Conservation (phyloP, 2,329 filamentous ascomycete species). For the Fusarium miscanthi region DNA sequence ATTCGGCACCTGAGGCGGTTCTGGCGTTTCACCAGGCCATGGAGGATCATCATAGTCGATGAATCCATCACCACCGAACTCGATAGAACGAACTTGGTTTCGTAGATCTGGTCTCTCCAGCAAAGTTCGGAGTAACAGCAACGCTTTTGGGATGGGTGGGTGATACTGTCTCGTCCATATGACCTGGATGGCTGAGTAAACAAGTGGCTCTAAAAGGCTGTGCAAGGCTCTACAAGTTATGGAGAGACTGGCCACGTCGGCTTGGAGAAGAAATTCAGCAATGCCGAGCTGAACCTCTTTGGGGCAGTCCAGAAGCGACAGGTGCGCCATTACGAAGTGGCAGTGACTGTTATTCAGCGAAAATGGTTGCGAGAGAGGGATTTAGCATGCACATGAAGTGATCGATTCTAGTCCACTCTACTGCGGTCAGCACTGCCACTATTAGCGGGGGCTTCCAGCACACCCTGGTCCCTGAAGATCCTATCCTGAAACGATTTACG, state of each 20-base stretch:
- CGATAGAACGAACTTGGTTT: neutral
- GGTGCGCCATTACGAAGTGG: neutral
- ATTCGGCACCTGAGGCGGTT: neutral
- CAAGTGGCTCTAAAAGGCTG: neutral
- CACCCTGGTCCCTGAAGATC: neutral
- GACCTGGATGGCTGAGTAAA: neutral
- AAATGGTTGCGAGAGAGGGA: neutral
- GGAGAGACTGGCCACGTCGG: neutral
- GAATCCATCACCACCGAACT: neutral
- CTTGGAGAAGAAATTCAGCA: neutral
- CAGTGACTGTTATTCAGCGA: neutral
- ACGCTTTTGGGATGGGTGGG: neutral
- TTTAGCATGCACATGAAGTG: neutral
- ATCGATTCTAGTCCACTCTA: neutral
- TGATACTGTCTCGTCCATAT: neutral
- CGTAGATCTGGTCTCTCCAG: neutral
- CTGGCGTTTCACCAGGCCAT: neutral
- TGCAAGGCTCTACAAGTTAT: neutral
- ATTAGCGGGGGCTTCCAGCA: fast-evolving
- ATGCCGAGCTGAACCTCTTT: neutral
- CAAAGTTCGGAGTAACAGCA: neutral
- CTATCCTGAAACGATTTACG: neutral
- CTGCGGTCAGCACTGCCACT: neutral
- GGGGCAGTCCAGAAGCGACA: neutral
- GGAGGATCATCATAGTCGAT: neutral